Conservation (phyloP, 805 yeast genomes). For the Starmerella floris region DNA sequence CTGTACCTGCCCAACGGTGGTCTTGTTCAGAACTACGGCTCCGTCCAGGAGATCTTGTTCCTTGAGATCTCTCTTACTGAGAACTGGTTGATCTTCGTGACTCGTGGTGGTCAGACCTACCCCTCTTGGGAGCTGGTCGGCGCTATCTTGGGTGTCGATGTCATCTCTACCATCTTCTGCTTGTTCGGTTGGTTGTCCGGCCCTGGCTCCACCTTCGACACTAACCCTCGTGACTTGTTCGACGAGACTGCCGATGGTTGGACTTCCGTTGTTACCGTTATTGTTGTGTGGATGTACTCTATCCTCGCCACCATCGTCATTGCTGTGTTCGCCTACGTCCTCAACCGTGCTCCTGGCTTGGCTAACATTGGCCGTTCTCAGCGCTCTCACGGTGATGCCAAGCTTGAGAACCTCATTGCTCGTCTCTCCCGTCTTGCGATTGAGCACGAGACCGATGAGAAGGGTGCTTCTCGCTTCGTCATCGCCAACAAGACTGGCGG, state of each 20-base stretch:
- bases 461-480: constrained; percentile 25
- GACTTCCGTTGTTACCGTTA: constrained; percentile 90
- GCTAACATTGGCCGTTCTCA: constrained; percentile 27
- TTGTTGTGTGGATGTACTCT: constrained; percentile 86
- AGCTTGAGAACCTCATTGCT: constrained; percentile 29
- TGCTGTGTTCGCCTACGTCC: constrained; percentile 90
- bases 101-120: constrained; percentile 98
- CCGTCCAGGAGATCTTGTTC: constrained; percentile 87
- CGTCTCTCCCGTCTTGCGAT: constrained; percentile 29
- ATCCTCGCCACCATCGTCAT: constrained; percentile 90
- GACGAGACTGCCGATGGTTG: constrained; percentile 58
- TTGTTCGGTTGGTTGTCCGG: constrained; percentile 79
- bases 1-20: constrained; percentile 71
- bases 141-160: constrained; percentile 83
- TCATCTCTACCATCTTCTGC: constrained; percentile 81
- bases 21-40: constrained; percentile 90
- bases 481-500: constrained; percentile 26
- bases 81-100: constrained; percentile 93
- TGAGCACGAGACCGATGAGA: constrained; percentile 29
- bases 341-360: constrained; percentile 28
- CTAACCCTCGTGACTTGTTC: constrained; percentile 32
- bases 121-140: constrained; percentile 95
- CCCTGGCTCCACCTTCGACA: constrained; percentile 24
- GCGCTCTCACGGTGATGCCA: constrained; percentile 26
- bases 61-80: constrained; percentile 89